These are phyloP conservation scores for Gymnopilus junonius DNA, from an alignment of 768 basidiomycete species.

Conservation along the genomic window DNA sequence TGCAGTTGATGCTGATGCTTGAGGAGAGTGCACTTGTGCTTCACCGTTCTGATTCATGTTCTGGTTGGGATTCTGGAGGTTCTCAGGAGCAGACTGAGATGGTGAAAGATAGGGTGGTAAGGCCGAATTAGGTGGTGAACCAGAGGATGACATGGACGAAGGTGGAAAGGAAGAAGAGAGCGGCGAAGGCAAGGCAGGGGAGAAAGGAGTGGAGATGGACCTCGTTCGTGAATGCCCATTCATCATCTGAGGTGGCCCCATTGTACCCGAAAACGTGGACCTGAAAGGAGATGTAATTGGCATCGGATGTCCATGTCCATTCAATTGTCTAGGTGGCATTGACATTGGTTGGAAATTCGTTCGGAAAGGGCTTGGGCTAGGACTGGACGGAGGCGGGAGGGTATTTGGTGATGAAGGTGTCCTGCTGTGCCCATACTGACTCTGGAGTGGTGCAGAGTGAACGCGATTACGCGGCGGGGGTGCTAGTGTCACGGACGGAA, in stretches of 20 bases:
- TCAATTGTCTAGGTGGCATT: slow-evolving; percentile 5
- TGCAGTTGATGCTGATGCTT: not conserved
- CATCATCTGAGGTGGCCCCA: slow-evolving; percentile 16
- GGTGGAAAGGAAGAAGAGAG: slow-evolving; percentile 39
- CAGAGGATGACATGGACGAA: slow-evolving; percentile 20
- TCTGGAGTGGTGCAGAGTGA: slow-evolving; percentile 17
- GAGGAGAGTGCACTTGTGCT: not conserved
- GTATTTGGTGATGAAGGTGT: not conserved
- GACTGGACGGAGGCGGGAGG: slow-evolving; percentile 13
- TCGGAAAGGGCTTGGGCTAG: too few relatives aligned
- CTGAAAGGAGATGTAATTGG: slow-evolving; percentile 14
- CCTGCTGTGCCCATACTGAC: not conserved
- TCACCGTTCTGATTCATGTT: too few relatives aligned
- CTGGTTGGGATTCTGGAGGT: slow-evolving; percentile 15
- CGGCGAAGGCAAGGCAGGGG: slow-evolving; percentile 54
- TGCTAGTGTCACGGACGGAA: slow-evolving; percentile 20
- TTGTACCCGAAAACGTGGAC: slow-evolving; percentile 12
- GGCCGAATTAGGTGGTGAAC: slow-evolving; percentile 15
- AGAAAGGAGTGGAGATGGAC: slow-evolving; percentile 56
- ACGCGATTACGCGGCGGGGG: slow-evolving; percentile 14
- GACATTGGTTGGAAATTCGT: slow-evolving; percentile 1
- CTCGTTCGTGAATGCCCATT: slow-evolving; percentile 40
- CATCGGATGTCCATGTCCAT: slow-evolving; percentile 6
- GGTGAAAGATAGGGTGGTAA: slow-evolving; percentile 7
- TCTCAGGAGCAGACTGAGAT: slow-evolving; percentile 26